Percentiles rank a stretch among this genome's conserved stretches.
These are phyloP conservation scores for Lentinula guzmanii DNA, from an alignment of 768 basidiomycete species.

Conservation along the genomic window DNA sequence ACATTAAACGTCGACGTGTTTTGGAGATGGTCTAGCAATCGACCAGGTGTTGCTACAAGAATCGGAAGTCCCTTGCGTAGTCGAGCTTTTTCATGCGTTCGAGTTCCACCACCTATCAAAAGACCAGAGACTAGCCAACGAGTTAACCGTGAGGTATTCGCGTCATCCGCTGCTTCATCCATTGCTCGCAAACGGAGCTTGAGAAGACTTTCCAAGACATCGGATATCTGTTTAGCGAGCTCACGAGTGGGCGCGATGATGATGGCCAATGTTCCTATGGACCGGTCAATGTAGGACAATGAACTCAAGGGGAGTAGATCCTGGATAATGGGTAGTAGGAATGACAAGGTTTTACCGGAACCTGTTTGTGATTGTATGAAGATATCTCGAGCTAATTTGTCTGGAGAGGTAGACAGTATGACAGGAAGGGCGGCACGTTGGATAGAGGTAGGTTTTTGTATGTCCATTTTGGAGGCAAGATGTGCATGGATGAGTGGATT, in stretches of 20 bases:
- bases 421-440: constrained; percentile 75
- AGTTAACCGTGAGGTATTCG: constrained; percentile 47
- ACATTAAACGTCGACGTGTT: constrained; percentile 91
- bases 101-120: constrained; percentile 89
- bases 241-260: constrained; percentile 95
- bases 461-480: constrained; percentile 72
- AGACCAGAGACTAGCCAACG: constrained; percentile 94
- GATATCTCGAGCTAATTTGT: constrained; percentile 53
- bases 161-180: constrained; percentile 45
- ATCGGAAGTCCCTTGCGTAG: constrained; percentile 94
- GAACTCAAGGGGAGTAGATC: constrained; percentile 87
- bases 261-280: constrained; percentile 90
- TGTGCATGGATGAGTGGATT: constrained; percentile 77
- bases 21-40: constrained; percentile 93
- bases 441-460: constrained; percentile 84
- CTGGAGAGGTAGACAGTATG: constrained; percentile 27
- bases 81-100: constrained; percentile 92
- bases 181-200: constrained; percentile 64
- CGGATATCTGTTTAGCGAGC: constrained; percentile 93
- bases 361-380: constrained; percentile 97
- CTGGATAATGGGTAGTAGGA: constrained; percentile 90
- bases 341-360: constrained; percentile 93
- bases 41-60: constrained; percentile 91
- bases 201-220: constrained; percentile 83
- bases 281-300: constrained; percentile 90